Evolutionary conservation across 176 grass and related monocot species (phyloP).

Genomic region (Miscanthus lutarioriparius): DNA sequence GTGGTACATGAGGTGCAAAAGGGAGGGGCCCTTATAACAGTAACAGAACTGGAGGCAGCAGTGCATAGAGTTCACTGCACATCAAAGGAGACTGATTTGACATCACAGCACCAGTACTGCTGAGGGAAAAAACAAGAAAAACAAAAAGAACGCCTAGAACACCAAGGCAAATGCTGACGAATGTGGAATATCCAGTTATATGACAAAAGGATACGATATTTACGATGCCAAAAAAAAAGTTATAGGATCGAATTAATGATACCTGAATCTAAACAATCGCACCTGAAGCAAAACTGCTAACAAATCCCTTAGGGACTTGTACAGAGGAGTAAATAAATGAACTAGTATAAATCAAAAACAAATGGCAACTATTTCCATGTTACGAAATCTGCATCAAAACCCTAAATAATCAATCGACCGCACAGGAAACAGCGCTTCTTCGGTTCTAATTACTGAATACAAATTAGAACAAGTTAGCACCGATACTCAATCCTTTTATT

Average conservation of each 20-base stretch:
- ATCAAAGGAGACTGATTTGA: constrained; percentile 45
- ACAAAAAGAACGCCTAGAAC: constrained; percentile 6
- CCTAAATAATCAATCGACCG: neutral
- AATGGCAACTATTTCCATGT: neutral
- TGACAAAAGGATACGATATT: constrained; percentile 15
- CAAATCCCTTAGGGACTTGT: neutral
- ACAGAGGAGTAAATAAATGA: neutral
- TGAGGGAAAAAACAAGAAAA: neutral
- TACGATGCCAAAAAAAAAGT: neutral
- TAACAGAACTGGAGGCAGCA: constrained; percentile 25
- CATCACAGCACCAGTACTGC: constrained; percentile 19
- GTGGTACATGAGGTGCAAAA: constrained; percentile 40
- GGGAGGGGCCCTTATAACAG: constrained; percentile 35
- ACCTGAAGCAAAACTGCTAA: neutral
- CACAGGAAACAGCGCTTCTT: neutral
- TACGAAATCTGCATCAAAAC: neutral
- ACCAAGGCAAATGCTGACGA: neutral
- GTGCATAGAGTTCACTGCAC: constrained; percentile 35
- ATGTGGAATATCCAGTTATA: constrained; percentile 9
- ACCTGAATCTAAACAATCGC: neutral
- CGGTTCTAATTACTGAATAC: neutral
- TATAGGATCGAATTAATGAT: neutral
- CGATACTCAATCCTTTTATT: neutral
- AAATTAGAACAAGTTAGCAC: neutral
- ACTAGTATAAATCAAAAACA: neutral